Evolutionary conservation across 2,329 filamentous ascomycete species (phyloP), one percentile per base, ranked within the genome.

Genomic region (Aureobasidium leucospermi): DNA sequence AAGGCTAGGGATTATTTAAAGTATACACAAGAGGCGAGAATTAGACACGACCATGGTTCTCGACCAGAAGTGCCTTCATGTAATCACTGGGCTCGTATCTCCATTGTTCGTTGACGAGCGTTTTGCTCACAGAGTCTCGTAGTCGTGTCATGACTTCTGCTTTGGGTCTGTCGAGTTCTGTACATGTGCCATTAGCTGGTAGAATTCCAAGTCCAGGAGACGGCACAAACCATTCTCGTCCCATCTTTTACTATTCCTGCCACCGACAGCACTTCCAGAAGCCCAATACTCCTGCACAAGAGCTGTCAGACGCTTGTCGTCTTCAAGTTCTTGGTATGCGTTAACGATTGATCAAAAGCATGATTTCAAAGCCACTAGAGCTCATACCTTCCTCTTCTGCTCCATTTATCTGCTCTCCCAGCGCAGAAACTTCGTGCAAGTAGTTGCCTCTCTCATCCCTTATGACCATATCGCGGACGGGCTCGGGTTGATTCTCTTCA

Each of bases 41-140:
- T 42, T 15, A 60, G 6, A 60, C 19, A 6, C 58, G 47, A 19
- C 59, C 59, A n/a, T 56, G 51, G 36, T 56, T 60, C 29, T 34
- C 45, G 43, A 60, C 51, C 6, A 41, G 13, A 23, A 60, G 36
- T 36, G 29, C 51, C 23, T 60, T 41, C 59, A 60, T 56, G 38
- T 57, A 60, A 36, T 60, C 59, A 9, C 48, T 60, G 2, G 59
- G 59, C 43, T 60, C 59, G 31, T 56, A 60, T 28, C n/a, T 57
- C 59, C 59, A 60, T 15, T 56, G 41, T 10, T 60, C 51, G 9
- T 56, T 34, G 19, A 19, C 36, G 23, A 60, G 51, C 11, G 43
- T 43, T 43, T 60, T 57, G 42, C 23, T 38, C 7, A 57, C 51
- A 10, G 59, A 34, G 19, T 60, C 51, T 6, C 59, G 41, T 43